Base-by-base conservation (phyloP, 805 yeast species). In the Wickerhamomyces mucosus region DNA sequence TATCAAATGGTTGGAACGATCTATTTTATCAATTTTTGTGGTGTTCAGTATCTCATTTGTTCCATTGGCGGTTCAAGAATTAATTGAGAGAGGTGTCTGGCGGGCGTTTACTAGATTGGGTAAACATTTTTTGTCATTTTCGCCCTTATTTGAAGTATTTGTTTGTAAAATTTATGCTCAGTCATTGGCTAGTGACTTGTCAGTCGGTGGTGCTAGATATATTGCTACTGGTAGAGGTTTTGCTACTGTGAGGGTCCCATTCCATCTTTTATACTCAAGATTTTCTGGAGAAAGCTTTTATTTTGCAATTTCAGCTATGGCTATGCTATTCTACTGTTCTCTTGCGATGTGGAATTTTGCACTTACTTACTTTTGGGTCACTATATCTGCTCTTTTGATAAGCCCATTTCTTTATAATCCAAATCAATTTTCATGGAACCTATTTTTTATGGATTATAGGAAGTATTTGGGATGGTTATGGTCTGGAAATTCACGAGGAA, bases 221-320 rank as follows among this genome's bases (percentile, higher is more conserved):
- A 78, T 81, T 46, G 77, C 88, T 2, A 82, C 92, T 1, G 92
- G 92, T 12, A 66, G 94, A 56, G 86, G 86, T 9, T 75, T 82
- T 51, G 85, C 94, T 2, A 82, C 88, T 4, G 64, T 75, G 1
- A 65, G 94, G 50, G 65, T 71, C 28, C 75, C 84, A 21, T 78
- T 80, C 47, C 57, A 73, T n/a, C 54, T 63, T 9, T 61, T 83
- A 28, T 82, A 75, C 45, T 60, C 84, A 8, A 65, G 86, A 39
- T 82, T 78, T 55, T 75, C 85, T 4, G 63, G 73, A 20, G 80
- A 76, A 30, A 69, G 82, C 38, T 62, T 78, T 27, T 75, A 78
- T 46, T 73, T 72, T 58, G 88, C 85, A 2, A 64, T 70, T 2
- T 51, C 64, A 3, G 63, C 72, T 17, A 55, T 72, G 26, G 43